Conservation (phyloP, 1,139 yeast genomes). For the Sugiyamaella sp. region DNA sequence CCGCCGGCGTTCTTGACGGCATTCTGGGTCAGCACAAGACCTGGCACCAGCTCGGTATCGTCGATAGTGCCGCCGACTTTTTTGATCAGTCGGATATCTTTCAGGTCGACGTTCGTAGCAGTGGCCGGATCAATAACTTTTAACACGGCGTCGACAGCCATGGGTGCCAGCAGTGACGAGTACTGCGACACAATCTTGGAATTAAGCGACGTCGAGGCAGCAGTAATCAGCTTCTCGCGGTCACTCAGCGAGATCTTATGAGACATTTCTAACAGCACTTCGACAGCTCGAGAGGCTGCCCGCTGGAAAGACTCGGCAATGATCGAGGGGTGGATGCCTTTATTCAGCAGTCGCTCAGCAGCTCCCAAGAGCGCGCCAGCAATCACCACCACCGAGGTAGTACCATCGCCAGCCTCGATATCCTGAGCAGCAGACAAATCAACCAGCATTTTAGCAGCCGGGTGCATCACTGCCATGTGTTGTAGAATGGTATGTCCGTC, state of each 20-base stretch:
- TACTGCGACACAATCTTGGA: slow-evolving; percentile 96
- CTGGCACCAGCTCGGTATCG: slow-evolving; percentile 90
- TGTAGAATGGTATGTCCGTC: slow-evolving; percentile 97
- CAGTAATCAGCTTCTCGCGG: slow-evolving; percentile 80
- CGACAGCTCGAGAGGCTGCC: slow-evolving; percentile 88
- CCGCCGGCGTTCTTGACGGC: slow-evolving; percentile 93
- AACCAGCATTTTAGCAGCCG: slow-evolving; percentile 97
- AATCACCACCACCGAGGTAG: slow-evolving; percentile 93
- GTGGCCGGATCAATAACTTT: slow-evolving; percentile 63
- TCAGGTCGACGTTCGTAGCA: slow-evolving; percentile 76
- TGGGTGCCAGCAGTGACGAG: slow-evolving; percentile 81
- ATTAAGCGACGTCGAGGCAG: slow-evolving; percentile 91
- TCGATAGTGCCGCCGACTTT: slow-evolving; percentile 98
- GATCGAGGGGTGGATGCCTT: slow-evolving; percentile 94
- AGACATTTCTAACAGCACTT: slow-evolving; percentile 82
- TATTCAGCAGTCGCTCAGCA: slow-evolving; percentile 83
- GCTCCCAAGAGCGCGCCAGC: slow-evolving; percentile 95
- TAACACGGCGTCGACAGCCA: slow-evolving; percentile 92
- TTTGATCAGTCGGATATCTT: slow-evolving; percentile 84
- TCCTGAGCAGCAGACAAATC: slow-evolving; percentile 98
- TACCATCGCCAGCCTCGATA: slow-evolving; percentile 98
- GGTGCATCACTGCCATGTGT: slow-evolving; percentile 94
- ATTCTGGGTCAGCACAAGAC: slow-evolving; percentile 89
- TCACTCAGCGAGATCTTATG: slow-evolving; percentile 74
- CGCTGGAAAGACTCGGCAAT: slow-evolving; percentile 94